A percentile compares a stretch with the other conserved stretches of the same genome.
phyloP scores from a whole-genome alignment of 1,139 yeast genomes.

The Geotrichum histeridarum region DNA sequence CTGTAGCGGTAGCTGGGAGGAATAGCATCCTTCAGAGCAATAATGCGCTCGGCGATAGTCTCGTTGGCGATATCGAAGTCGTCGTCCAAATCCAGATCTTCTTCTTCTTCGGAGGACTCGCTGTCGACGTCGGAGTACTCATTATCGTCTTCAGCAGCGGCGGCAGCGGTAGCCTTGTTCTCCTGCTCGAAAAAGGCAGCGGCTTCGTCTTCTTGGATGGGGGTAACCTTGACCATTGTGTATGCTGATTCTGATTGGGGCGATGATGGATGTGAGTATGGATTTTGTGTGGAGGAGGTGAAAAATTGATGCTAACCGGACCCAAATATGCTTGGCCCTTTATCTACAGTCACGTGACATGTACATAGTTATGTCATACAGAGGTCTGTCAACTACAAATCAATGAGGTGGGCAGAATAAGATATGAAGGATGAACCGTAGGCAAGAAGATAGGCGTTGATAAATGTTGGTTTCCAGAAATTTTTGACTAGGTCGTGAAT shows the following conservation, averaged over 20 bases:
- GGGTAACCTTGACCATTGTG: slow-evolving; percentile 67
- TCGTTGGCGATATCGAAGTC: slow-evolving; percentile 79
- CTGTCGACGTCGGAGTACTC: slow-evolving; percentile 33
- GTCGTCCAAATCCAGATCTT: slow-evolving; percentile 58
- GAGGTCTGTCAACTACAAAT: too few relatives aligned
- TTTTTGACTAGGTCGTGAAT: too few relatives aligned
- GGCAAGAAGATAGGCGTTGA: too few relatives aligned
- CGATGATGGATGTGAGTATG: not conserved
- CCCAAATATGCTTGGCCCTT: too few relatives aligned
- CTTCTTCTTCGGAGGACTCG: slow-evolving; percentile 31
- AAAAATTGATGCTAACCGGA: not conserved
- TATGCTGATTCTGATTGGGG: not conserved
- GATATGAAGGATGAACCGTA: too few relatives aligned
- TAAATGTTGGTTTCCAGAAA: too few relatives aligned
- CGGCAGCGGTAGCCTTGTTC: slow-evolving; percentile 23
- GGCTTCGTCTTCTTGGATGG: slow-evolving; percentile 44
- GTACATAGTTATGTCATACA: too few relatives aligned
- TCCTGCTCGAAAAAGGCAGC: slow-evolving; percentile 17
- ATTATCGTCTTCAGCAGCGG: slow-evolving; percentile 21
- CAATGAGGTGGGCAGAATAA: too few relatives aligned
- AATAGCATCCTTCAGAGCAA: slow-evolving; percentile 85
- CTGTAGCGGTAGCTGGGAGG: slow-evolving; percentile 79
- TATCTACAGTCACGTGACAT: too few relatives aligned
- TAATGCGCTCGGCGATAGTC: slow-evolving; percentile 77
- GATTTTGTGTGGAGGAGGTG: not conserved